These are phyloP conservation scores for Akanthomyces dipterigenus DNA, from an alignment of 2,329 filamentous ascomycete genomes.

Conservation along the genomic window DNA sequence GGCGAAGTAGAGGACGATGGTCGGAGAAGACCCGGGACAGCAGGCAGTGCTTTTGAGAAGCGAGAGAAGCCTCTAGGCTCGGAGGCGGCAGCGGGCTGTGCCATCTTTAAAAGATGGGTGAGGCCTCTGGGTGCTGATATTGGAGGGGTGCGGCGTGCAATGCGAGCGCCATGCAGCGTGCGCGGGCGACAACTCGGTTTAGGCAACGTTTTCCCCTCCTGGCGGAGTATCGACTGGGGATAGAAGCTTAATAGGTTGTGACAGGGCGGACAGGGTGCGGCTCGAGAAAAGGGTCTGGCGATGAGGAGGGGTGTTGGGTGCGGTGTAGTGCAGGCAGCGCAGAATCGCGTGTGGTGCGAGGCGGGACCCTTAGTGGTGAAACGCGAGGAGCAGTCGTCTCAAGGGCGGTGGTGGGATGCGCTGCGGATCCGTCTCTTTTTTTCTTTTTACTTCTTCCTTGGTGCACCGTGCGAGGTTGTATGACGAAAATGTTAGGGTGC, in stretches of 20 bases:
- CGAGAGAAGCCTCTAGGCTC: constrained; percentile 41
- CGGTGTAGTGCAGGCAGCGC: not conserved
- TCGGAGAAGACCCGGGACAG: constrained; percentile 30
- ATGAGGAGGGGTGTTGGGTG: not conserved
- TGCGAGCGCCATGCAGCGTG: not conserved
- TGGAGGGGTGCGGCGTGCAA: not conserved
- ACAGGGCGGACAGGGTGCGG: not conserved
- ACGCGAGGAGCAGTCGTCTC: not conserved
- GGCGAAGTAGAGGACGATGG: not conserved
- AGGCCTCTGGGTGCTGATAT: not conserved
- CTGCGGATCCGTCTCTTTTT: not conserved
- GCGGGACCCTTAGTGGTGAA: not conserved
- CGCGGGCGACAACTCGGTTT: not conserved
- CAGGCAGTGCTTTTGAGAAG: constrained; percentile 52
- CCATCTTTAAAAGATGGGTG: constrained; percentile 5
- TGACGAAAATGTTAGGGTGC: not conserved
- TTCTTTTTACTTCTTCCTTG: not conserved
- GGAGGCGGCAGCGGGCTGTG: constrained; percentile 18
- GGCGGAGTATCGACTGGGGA: not conserved
- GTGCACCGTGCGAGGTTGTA: not conserved
- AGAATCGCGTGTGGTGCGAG: not conserved
- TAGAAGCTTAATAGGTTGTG: not conserved
- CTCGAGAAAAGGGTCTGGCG: not conserved
- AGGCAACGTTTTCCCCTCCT: not conserved
- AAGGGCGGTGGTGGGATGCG: not conserved